Evolutionary conservation across 441 rosid species (phyloP).

Genomic region (Viola pubescens): DNA sequence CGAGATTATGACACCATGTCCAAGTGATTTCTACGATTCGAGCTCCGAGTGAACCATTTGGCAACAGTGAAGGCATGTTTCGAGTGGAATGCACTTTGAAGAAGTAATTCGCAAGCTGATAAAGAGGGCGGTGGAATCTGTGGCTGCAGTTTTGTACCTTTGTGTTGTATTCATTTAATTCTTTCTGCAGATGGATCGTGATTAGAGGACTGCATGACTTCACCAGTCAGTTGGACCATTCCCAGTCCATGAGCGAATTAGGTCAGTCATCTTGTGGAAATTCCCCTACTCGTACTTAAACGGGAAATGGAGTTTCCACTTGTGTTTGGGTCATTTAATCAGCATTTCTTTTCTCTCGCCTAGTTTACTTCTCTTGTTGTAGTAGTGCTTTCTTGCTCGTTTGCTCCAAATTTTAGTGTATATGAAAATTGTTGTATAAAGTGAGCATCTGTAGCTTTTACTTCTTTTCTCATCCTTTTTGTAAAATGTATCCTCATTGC

Average conservation of each 20-base stretch:
- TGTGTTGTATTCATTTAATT: conserved; percentile 31
- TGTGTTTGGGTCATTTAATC: conserved; percentile 16
- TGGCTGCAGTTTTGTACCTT: conserved; percentile 25
- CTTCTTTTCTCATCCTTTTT: conserved; percentile 14
- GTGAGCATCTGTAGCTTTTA: no score
- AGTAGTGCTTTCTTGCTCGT: conserved; percentile 17
- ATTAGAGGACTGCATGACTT: conserved; percentile 12
- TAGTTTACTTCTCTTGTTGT: not conserved
- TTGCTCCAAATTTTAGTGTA: conserved; percentile 29
- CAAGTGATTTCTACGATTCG: conserved; percentile 89
- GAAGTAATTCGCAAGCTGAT: conserved; percentile 15
- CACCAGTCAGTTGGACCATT: conserved; percentile 5
- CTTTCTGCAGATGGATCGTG: conserved; percentile 31
- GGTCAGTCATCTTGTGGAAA: conserved; percentile 9
- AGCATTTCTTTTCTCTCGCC: not conserved
- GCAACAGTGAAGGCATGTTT: conserved; percentile 15
- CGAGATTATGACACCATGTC: conserved; percentile 98
- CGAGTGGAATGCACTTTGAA: conserved; percentile 12
- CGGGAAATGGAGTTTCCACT: conserved; percentile 15
- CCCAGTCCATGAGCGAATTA: conserved; percentile 2
- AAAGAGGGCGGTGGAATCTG: conserved; percentile 19
- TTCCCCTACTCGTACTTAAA: conserved; percentile 8
- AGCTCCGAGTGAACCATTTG: conserved; percentile 43
- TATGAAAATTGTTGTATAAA: conserved; percentile 24
- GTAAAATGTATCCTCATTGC: conserved; percentile 16